Conservation (phyloP, 2,329 filamentous ascomycete genomes). For the Pseudopithomyces chartarum region DNA sequence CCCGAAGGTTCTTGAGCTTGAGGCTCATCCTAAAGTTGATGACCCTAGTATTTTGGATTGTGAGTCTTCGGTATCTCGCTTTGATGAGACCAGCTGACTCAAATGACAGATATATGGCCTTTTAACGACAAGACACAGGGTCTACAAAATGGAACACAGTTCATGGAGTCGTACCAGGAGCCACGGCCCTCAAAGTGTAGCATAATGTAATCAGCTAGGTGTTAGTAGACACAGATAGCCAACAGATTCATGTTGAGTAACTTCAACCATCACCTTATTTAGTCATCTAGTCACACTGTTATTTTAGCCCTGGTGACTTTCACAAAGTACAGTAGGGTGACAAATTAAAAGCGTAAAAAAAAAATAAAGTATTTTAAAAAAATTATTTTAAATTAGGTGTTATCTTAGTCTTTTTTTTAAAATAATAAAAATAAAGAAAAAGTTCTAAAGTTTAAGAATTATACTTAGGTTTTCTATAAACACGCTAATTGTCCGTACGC, state of each 20-base stretch:
- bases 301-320: no score
- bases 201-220: not conserved
- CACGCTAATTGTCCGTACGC: no score
- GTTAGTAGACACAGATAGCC: not conserved
- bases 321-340: no score
- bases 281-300: not conserved
- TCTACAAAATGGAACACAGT: not conserved
- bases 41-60: constrained; percentile 11
- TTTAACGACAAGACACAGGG: not conserved
- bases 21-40: constrained; percentile 8
- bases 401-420: no score
- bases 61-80: constrained; percentile 6
- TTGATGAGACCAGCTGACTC: constrained; percentile 1
- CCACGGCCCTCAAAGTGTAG: not conserved
- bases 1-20: constrained; percentile 11
- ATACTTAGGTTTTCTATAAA: no score
- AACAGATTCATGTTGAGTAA: not conserved
- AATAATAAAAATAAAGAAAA: no score
- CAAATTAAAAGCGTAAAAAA: no score
- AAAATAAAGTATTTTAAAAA: no score
- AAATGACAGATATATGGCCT: constrained; percentile 10
- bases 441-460: no score
- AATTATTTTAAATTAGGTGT: no score
- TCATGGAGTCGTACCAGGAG: not conserved
- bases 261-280: not conserved